Base-by-base conservation (phyloP, 768 basidiomycete species). In the Cystobasidium ongulense region DNA sequence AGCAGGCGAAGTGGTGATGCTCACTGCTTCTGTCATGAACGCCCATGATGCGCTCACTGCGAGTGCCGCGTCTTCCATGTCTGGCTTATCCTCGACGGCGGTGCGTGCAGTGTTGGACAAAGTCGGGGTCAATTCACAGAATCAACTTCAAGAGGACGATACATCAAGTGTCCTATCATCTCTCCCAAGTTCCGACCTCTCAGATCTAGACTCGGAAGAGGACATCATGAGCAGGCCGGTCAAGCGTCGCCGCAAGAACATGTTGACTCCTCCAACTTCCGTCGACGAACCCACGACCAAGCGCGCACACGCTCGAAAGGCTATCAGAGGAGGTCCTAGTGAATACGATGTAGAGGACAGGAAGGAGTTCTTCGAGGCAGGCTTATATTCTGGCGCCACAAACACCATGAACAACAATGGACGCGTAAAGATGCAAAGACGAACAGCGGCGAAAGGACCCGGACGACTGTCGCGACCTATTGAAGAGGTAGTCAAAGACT, bases 161-260 rank as follows among this genome's bases (percentile, higher is more conserved):
- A 43, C 43, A n/a, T 67, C 65, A 2, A 67, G 65, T 41, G 65
- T 27, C 15, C 65, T 67, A 13, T 67, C 65, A 50, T 53, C 65
- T 21, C 23, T 59, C 2, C 57, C 57, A 10, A 59, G 57, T 27
- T 59, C 57, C 27, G 57, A 59, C 27, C 33, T 59, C 13, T 59
- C 57, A 29, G 33, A 35, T 29, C 11, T 59, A 27, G 29, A 27
- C 25, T 29, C 29, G 15, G 57, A 59, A 5, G 57, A 59, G 13
- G 65, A 67, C 7, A 43, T 18, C n/a, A 7, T 21, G 33, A 10
- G 29, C 43, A 41, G 25, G 65, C 43, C 50, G 10, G 5, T 10
- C 46, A 67, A 67, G 65, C 41, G 65, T 27, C 18, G 65, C 10
- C 68, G 68, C 17, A 61, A 59, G 36, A 59, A 35, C 43, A 46